Percentiles rank a stretch among this genome's conserved stretches.
Evolutionary conservation across 2,329 filamentous ascomycete species (phyloP).

Genomic region (Taxawa tesnikishii): DNA sequence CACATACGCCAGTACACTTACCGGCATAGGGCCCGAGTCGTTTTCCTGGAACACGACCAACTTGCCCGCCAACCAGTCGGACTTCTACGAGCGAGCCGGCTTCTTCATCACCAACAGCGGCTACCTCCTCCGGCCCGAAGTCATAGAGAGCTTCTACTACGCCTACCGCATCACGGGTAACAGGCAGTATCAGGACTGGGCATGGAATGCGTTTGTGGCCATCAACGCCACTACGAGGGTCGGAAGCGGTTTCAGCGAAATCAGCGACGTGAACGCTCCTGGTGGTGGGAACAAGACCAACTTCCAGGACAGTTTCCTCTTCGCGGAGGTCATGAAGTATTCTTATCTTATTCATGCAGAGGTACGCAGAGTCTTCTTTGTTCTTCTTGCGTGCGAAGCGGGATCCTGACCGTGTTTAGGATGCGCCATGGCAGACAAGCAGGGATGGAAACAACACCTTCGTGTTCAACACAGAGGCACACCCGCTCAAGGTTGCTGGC

Average conservation of each 20-base stretch:
- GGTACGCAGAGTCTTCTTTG: conserved; percentile 6
- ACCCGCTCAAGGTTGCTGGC: conserved; percentile 40
- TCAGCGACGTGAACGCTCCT: conserved; percentile 52
- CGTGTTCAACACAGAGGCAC: conserved; percentile 55
- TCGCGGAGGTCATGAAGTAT: conserved; percentile 83
- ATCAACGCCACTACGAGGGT: conserved; percentile 53
- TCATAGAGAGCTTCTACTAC: conserved; percentile 77
- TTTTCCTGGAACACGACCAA: conserved; percentile 25
- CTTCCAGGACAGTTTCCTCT: conserved; percentile 78
- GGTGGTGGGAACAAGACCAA: conserved; percentile 52
- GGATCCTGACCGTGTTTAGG: conserved; percentile 18
- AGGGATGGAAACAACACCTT: conserved; percentile 38
- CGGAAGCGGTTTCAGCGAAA: conserved; percentile 53
- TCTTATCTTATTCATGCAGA: conserved; percentile 54
- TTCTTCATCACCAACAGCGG: conserved; percentile 53
- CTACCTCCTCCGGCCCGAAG: conserved; percentile 64
- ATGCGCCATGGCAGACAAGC: conserved; percentile 47
- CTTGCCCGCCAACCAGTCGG: conserved; percentile 26
- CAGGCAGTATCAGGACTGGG: conserved; percentile 67
- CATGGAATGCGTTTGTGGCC: conserved; percentile 63
- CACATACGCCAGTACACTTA: conserved; percentile 57
- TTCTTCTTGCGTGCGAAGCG: not conserved
- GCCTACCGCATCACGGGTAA: conserved; percentile 71
- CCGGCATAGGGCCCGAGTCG: conserved; percentile 63
- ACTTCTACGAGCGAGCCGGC: conserved; percentile 52